Evolutionary conservation across 2,329 filamentous ascomycete species (phyloP).

Genomic region (Zalaria obscura): DNA sequence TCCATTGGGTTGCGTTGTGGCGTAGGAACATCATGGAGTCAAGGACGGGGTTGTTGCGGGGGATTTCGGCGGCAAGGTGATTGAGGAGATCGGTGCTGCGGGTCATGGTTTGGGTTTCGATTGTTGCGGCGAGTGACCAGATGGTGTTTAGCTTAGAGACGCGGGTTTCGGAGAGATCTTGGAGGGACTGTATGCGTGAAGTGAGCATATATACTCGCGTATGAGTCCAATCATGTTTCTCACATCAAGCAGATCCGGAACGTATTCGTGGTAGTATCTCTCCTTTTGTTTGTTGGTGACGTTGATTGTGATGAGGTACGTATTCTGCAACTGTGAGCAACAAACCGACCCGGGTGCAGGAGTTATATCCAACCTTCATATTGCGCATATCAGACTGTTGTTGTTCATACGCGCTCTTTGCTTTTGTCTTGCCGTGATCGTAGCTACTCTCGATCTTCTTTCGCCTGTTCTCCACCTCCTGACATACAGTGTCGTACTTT

Average conservation of each 20-base stretch:
- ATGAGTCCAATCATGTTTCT: constrained; percentile 10
- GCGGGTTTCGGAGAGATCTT: constrained; percentile 84
- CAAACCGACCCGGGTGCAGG: not conserved
- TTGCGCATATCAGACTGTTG: constrained; percentile 95
- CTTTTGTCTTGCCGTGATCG: constrained; percentile 73
- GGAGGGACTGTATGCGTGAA: constrained; percentile 41
- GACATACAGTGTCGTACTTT: constrained; percentile 85
- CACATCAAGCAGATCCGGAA: constrained; percentile 86
- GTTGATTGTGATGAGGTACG: constrained; percentile 91
- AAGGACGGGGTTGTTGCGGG: constrained; percentile 72
- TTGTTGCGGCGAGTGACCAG: constrained; percentile 65
- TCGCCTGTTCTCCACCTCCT: constrained; percentile 84
- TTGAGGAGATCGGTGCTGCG: constrained; percentile 59
- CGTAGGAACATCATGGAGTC: constrained; percentile 97
- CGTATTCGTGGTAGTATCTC: constrained; percentile 91
- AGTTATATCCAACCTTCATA: constrained; percentile 43
- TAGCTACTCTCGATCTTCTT: constrained; percentile 94
- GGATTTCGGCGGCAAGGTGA: constrained; percentile 65
- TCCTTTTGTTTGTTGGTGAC: constrained; percentile 97
- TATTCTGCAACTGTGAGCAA: constrained; percentile 43
- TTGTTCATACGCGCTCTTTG: constrained; percentile 80
- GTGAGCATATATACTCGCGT: not conserved
- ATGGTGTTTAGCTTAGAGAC: constrained; percentile 71
- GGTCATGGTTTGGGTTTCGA: constrained; percentile 68
- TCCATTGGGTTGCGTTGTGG: constrained; percentile 72